phyloP scores from a whole-genome alignment of 495 filamentous ascomycete species.

The Paragyromitra xinjiangensis region DNA sequence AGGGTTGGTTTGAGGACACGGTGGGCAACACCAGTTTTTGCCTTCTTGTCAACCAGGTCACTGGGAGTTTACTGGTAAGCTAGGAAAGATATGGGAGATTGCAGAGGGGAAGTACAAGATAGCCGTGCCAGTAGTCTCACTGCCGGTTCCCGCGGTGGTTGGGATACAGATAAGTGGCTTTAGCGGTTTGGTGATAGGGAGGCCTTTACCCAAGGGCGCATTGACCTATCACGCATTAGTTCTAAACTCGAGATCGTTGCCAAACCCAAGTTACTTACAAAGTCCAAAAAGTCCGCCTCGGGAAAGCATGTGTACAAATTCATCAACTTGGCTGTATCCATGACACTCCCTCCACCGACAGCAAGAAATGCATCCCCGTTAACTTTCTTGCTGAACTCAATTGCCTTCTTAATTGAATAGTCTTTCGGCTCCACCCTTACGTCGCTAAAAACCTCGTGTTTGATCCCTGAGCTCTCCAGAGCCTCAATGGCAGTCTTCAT shows the following conservation, averaged over 20 bases:
- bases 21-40: conserved; percentile 96
- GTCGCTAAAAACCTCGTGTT: conserved; percentile 80
- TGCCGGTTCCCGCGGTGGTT: conserved; percentile 93
- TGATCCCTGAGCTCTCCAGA: conserved; percentile 76
- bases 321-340: conserved; percentile 98
- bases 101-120: conserved; percentile 69
- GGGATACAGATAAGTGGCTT: conserved; percentile 89
- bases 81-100: not conserved
- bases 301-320: conserved; percentile 92
- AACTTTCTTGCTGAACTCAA: conserved; percentile 75
- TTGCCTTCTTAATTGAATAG: conserved; percentile 81
- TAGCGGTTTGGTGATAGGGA: conserved; percentile 80
- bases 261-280: conserved; percentile 61
- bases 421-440: conserved; percentile 91
- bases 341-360: conserved; percentile 87
- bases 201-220: conserved; percentile 87
- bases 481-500: conserved; percentile 85
- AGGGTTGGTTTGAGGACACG: conserved; percentile 93
- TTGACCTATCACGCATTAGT: conserved; percentile 65
- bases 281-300: conserved; percentile 90
- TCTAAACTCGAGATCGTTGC: not conserved
- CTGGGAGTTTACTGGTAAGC: conserved; percentile 33
- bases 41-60: conserved; percentile 83
- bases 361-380: conserved; percentile 82
- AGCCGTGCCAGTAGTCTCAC: conserved; percentile 94